These are phyloP conservation scores for Xylariaceae sp. DNA, from an alignment of 2,329 filamentous ascomycete genomes.

Conservation along the genomic window DNA sequence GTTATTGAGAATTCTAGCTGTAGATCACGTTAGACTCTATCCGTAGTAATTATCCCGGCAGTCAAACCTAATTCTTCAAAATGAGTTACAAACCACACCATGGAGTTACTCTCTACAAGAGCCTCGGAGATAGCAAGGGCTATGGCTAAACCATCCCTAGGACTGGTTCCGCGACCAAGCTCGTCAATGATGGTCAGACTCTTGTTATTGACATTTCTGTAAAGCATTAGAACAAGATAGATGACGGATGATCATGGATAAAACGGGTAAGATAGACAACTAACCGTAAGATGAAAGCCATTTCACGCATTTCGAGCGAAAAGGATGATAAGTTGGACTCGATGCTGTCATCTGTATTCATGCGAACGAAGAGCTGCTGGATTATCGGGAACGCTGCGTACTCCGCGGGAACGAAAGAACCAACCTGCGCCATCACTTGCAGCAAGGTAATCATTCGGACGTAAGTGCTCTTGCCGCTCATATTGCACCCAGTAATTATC, in stretches of 20 bases:
- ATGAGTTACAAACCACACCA: conserved; percentile 92
- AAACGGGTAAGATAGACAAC: conserved; percentile 1
- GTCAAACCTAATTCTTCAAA: conserved; percentile 68
- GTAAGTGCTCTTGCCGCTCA: conserved; percentile 97
- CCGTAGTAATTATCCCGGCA: not conserved
- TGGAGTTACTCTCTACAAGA: conserved; percentile 70
- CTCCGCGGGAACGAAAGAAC: conserved; percentile 81
- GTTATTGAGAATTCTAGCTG: conserved; percentile 67
- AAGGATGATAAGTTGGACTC: conserved; percentile 93
- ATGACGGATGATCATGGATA: not conserved
- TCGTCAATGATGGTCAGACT: conserved; percentile 88
- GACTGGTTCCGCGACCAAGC: conserved; percentile 85
- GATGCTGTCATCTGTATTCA: conserved; percentile 82
- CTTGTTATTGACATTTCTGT: conserved; percentile 67
- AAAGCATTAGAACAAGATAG: conserved; percentile 9
- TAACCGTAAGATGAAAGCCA: conserved; percentile 78
- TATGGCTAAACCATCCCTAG: conserved; percentile 81
- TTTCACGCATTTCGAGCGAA: conserved; percentile 91
- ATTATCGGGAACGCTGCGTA: conserved; percentile 79
- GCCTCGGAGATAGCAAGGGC: conserved; percentile 88
- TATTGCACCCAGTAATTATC: conserved; percentile 93
- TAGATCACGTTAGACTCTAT: conserved; percentile 8
- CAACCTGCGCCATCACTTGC: conserved; percentile 90
- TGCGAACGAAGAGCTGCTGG: conserved; percentile 79
- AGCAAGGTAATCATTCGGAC: conserved; percentile 81